Evolutionary conservation across 805 yeast genomes (phyloP).

Genomic region (Spencermartinsiella europaea): DNA sequence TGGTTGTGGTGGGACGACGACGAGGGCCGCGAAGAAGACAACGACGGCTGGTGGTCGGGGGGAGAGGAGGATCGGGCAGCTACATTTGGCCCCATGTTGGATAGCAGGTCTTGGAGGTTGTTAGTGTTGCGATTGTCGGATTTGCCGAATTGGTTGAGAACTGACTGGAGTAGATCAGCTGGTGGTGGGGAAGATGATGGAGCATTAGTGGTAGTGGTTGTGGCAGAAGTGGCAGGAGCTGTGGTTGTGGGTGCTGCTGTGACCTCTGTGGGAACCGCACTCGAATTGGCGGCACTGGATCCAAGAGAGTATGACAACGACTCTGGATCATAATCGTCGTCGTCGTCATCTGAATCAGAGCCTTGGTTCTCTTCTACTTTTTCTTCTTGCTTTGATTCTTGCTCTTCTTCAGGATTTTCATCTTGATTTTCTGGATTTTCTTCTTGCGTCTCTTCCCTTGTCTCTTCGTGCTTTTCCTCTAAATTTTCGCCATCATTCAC

Average conservation of each 20-base stretch:
- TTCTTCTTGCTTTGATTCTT: not conserved
- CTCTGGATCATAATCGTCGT: slow-evolving; percentile 25
- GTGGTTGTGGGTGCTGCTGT: not conserved
- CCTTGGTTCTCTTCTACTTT: slow-evolving; percentile 2
- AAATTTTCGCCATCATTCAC: too few relatives aligned
- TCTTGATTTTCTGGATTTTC: slow-evolving; percentile 6
- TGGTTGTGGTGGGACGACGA: slow-evolving; percentile 7
- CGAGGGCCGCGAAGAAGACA: slow-evolving; percentile 1
- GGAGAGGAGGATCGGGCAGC: not conserved
- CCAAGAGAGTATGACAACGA: not conserved
- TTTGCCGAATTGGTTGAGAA: slow-evolving; percentile 12
- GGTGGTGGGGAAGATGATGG: slow-evolving; percentile 1
- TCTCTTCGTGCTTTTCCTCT: too few relatives aligned
- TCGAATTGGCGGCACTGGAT: not conserved
- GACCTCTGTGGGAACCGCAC: not conserved
- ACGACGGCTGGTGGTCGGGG: not conserved
- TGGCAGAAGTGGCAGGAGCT: slow-evolving; percentile 3
- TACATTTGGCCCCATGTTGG: slow-evolving; percentile 3
- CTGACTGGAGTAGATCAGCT: slow-evolving; percentile 14
- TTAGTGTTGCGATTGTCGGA: slow-evolving; percentile 4
- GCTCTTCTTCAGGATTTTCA: not conserved
- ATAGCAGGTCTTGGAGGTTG: slow-evolving; percentile 9
- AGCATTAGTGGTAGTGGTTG: slow-evolving; percentile 5
- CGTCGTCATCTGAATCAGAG: slow-evolving; percentile 12
- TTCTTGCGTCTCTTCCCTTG: not conserved